A percentile compares a stretch with the other conserved stretches of the same genome.
Evolutionary conservation across 495 filamentous ascomycete genomes (phyloP).

Genomic region (Daldinia decipiens): DNA sequence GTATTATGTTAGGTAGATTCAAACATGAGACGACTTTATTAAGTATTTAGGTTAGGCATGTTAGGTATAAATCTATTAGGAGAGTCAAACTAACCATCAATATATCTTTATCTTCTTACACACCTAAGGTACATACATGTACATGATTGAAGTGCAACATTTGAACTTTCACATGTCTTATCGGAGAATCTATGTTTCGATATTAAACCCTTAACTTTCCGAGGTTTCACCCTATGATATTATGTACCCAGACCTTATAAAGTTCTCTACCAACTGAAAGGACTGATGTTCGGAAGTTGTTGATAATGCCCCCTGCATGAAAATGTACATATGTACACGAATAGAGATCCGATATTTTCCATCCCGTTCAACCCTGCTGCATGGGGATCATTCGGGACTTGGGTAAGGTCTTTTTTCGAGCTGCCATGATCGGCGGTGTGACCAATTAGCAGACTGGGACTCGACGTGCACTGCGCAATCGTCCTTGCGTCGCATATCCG

Average conservation of each 20-base stretch:
- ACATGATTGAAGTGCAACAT: background rate
- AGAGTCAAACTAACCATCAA: no score
- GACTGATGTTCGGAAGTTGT: constrained; percentile 9
- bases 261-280: background rate
- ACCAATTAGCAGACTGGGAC: constrained; percentile 26
- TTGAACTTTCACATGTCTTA: background rate
- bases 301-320: constrained; percentile 31
- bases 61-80: no score
- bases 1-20: background rate
- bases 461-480: constrained; percentile 39
- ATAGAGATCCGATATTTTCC: constrained; percentile 41
- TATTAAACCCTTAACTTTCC: constrained; percentile 19
- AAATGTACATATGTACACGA: background rate
- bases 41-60: background rate
- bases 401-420: constrained; percentile 42
- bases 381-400: constrained; percentile 45
- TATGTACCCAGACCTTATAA: constrained; percentile 18
- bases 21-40: background rate
- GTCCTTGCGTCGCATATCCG: constrained; percentile 44
- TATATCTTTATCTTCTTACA: no score
- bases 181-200: constrained; percentile 7
- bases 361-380: constrained; percentile 34
- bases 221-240: constrained; percentile 29
- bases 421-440: constrained; percentile 36
- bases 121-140: background rate